Conservation (phyloP, 2,329 filamentous ascomycete species). For the Colletotrichum cereale region DNA sequence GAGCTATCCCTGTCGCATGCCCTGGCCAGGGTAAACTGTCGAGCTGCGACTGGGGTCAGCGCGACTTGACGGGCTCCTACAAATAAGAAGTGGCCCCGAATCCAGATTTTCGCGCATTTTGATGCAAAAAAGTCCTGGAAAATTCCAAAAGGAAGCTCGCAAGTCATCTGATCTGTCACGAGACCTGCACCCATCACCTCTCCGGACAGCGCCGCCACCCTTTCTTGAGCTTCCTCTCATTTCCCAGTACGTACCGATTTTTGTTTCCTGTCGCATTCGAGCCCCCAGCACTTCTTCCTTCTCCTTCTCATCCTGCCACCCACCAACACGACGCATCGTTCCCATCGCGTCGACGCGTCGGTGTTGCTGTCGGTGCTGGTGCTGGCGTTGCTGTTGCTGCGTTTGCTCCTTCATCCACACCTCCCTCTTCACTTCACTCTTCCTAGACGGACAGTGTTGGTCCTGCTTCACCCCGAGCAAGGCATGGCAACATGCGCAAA, state of each 20-base stretch:
- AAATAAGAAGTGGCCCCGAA: slow-evolving; percentile 59
- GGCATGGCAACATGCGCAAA: neutral
- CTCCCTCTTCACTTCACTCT: neutral
- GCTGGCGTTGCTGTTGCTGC: slow-evolving; percentile 3
- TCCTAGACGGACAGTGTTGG: slow-evolving; percentile 22
- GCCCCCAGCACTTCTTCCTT: neutral
- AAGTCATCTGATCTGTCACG: slow-evolving; percentile 42
- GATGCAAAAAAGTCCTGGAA: slow-evolving; percentile 39
- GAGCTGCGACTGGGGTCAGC: slow-evolving; percentile 31
- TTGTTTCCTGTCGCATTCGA: slow-evolving; percentile 30
- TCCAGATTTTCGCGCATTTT: slow-evolving; percentile 51
- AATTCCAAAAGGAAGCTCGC: slow-evolving; percentile 35
- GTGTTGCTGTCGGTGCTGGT: neutral
- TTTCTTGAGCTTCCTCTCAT: neutral
- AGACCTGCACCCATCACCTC: slow-evolving; percentile 36
- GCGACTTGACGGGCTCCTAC: slow-evolving; percentile 50
- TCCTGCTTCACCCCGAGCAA: slow-evolving; percentile 1
- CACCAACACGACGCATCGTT: slow-evolving; percentile 14
- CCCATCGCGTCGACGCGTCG: neutral
- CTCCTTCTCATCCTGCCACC: neutral
- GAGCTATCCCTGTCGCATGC: slow-evolving; percentile 31
- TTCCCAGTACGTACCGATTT: slow-evolving; percentile 36
- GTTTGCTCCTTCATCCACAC: neutral
- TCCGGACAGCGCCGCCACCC: neutral
- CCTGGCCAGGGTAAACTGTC: slow-evolving; percentile 34